Evolutionary conservation across 352 stramenopile genomes (phyloP), one percentile per base, ranked within the genome.

Genomic region (Phytophthora hybrid): DNA sequence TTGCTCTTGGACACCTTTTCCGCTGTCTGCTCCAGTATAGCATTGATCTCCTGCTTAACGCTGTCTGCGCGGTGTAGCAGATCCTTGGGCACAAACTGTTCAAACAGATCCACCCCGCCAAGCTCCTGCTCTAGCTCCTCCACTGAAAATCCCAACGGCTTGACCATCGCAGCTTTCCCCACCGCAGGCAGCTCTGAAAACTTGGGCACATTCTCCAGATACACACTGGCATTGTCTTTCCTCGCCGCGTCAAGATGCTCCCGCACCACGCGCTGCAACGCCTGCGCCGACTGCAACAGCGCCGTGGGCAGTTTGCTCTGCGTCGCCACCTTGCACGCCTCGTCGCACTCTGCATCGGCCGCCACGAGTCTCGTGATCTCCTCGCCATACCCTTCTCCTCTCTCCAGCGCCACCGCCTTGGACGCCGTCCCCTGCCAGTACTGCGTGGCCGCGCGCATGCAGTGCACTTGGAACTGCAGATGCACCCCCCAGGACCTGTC

Each of bases 141-240:
- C 7, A 21, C 46, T 14, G 83, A 80, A 23, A 90, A 69, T 4
- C 63, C 46, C 47, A 90, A 66, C 29, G 87, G 77, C 54, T 86
- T 88, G 16, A 94, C 87, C 85, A 95, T 94, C 13, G 76, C 73
- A 39, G 81, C 88, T 56, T 91, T 91, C 58, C 84, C 81, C 16
- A 95, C 77, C 10, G 69, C 54, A 8, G 82, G 78, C 39, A 95
- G 65, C 21, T 91, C 83, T 11, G 75, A 76, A 41, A 85, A 73
- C 41, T 80, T 78, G 10, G 89, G 88, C 11, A 95, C 77, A 13
- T 92, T 93, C 61, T 94, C 89, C 53, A 94, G 57, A 67, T 95
- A 95, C 59, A 95, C 87, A 53, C 83, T 93, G 31, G 83, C 80
- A 74, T 95, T 95, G 71, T 95, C 89, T 77, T 94, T 94, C 47